Conservation (phyloP, 148 eudicot genomes). For the Cornus kousa region DNA sequence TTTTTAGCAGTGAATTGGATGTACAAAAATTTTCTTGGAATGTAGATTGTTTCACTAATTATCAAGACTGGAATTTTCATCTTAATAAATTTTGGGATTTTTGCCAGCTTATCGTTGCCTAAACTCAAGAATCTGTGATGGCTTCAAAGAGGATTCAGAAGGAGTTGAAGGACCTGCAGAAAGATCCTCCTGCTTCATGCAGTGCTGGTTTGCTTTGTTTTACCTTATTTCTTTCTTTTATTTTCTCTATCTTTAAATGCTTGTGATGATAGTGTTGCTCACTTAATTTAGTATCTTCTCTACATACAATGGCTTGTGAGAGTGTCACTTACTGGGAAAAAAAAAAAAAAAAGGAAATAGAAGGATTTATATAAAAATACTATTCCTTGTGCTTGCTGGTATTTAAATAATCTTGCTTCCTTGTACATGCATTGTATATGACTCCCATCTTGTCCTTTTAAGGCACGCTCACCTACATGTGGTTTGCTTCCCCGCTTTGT, state of each 20-base stretch:
- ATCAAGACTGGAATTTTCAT: not conserved
- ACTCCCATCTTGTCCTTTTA: too few relatives aligned
- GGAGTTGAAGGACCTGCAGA: constrained; percentile 49
- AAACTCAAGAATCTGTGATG: constrained; percentile 15
- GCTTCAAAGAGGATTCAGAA: constrained; percentile 50
- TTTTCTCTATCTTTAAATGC: not conserved
- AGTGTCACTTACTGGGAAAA: too few relatives aligned
- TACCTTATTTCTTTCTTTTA: not conserved
- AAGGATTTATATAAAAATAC: too few relatives aligned
- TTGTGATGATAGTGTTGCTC: not conserved
- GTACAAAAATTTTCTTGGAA: not conserved
- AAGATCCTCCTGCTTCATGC: constrained; percentile 53
- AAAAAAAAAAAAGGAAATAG: too few relatives aligned
- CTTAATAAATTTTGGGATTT: not conserved
- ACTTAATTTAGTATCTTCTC: too few relatives aligned
- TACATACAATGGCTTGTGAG: too few relatives aligned
- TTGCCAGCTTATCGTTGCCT: not conserved
- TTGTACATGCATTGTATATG: too few relatives aligned
- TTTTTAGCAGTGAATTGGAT: not conserved
- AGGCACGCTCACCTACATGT: too few relatives aligned
- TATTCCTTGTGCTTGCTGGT: too few relatives aligned
- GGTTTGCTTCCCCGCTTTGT: too few relatives aligned
- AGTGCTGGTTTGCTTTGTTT: constrained; percentile 39
- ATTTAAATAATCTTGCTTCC: too few relatives aligned
- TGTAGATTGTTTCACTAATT: not conserved